A percentile compares a stretch with the other conserved stretches of the same genome.
Evolutionary conservation across 2,329 filamentous ascomycete genomes (phyloP).

Genomic region (Pleoardoris graminearum): DNA sequence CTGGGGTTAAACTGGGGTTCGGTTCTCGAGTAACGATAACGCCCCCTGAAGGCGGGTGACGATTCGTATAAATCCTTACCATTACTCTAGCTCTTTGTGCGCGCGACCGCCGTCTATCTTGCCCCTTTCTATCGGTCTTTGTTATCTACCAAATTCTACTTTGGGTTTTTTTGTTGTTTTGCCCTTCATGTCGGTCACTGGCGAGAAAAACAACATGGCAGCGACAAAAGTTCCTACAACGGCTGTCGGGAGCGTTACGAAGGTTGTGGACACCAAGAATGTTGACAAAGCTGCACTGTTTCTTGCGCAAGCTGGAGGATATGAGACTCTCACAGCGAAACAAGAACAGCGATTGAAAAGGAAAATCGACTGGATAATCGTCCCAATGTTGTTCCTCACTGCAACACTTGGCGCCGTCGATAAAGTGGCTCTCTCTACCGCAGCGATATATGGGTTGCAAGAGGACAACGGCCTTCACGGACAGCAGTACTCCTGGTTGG

Average conservation of each 20-base stretch:
- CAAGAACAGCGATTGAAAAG: constrained; percentile 1
- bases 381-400: constrained; percentile 8
- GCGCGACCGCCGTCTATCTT: background rate
- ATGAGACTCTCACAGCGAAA: background rate
- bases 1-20: background rate
- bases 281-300: constrained; percentile 2
- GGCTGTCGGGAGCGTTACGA: background rate
- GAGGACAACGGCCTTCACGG: constrained; percentile 39
- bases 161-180: background rate
- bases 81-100: background rate
- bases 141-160: background rate
- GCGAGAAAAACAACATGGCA: background rate
- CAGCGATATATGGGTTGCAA: constrained; percentile 57
- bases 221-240: background rate
- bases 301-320: background rate
- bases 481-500: constrained; percentile 52
- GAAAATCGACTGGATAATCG: constrained; percentile 1
- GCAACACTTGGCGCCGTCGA: constrained; percentile 59
- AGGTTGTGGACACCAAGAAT: background rate
- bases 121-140: background rate
- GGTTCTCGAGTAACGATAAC: background rate
- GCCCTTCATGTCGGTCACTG: background rate
- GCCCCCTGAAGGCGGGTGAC: background rate
- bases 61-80: background rate
- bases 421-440: constrained; percentile 53